A percentile compares a stretch with the other conserved stretches of the same genome.
phyloP scores from a whole-genome alignment of 768 basidiomycete species.

The Kwoniella botswanensis region DNA sequence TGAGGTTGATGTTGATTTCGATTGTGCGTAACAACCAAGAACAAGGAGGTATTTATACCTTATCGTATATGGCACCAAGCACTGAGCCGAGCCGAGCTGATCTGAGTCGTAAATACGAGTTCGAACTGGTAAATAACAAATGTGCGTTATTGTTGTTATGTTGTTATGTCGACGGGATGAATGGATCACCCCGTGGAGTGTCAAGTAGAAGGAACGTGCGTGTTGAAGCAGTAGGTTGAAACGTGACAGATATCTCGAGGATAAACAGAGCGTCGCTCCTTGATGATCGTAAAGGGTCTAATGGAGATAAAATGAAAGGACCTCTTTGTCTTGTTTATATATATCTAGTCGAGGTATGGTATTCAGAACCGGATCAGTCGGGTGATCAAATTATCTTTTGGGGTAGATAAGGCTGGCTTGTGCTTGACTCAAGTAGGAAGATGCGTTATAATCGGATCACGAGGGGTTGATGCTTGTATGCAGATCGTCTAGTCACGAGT shows the following conservation, averaged over 20 bases:
- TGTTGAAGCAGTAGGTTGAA: background rate
- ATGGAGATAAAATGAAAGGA: background rate
- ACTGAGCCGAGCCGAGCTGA: background rate
- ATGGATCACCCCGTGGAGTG: background rate
- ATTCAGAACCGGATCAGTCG: too few relatives aligned
- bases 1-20: background rate
- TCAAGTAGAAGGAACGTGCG: background rate
- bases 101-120: background rate
- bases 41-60: background rate
- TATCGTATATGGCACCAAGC: background rate
- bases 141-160: background rate
- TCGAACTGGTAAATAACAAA: background rate
- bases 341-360: background rate
- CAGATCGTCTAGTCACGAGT: background rate
- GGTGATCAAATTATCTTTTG: too few relatives aligned
- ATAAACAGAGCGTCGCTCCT: background rate
- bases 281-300: background rate
- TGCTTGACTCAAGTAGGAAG: background rate
- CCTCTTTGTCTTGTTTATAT: constrained; percentile 3
- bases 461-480: background rate
- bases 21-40: background rate
- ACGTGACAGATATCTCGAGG: background rate
- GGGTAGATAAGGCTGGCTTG: too few relatives aligned
- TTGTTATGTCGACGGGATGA: background rate
- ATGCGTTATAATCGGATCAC: background rate